These are phyloP conservation scores for Populus hybrid DNA, from an alignment of 441 rosid species.

Conservation along the genomic window DNA sequence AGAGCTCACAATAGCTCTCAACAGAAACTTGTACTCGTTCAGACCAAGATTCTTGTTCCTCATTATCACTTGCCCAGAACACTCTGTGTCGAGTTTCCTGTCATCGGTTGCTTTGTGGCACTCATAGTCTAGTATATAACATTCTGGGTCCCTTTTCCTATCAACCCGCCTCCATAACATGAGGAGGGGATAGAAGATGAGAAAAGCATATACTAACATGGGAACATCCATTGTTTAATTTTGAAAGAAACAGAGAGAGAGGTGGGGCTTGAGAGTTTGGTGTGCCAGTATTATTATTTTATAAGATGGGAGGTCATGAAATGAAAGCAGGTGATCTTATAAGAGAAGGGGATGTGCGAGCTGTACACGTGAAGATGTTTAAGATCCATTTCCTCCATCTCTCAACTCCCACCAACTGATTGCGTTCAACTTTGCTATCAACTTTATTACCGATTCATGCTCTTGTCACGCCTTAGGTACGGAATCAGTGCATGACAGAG, in stretches of 20 bases:
- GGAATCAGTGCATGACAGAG: background rate
- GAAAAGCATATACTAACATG: constrained; percentile 31
- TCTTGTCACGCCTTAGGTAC: background rate
- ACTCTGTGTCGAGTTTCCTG: constrained; percentile 54
- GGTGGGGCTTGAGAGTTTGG: background rate
- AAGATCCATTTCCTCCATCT: constrained; percentile 14
- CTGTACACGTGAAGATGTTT: constrained; percentile 32
- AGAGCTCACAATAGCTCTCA: constrained; percentile 74
- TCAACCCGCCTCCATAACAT: constrained; percentile 33
- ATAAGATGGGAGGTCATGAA: constrained; percentile 17
- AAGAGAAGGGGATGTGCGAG: constrained; percentile 11
- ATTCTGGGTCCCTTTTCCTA: constrained; percentile 46
- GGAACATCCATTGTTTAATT: constrained; percentile 39
- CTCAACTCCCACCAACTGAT: constrained; percentile 38
- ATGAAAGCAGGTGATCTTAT: constrained; percentile 13
- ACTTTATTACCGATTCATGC: constrained; percentile 29
- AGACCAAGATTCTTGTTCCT: constrained; percentile 69
- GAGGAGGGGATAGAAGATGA: constrained; percentile 32
- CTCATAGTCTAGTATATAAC: constrained; percentile 80
- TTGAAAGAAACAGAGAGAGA: constrained; percentile 5
- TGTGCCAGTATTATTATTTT: background rate
- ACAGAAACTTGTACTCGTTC: constrained; percentile 74
- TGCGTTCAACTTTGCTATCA: constrained; percentile 4
- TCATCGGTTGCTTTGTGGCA: constrained; percentile 68
- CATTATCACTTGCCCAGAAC: constrained; percentile 49